Conservation (phyloP, 2,329 filamentous ascomycete genomes). For the Tricladium varicosporioides region DNA sequence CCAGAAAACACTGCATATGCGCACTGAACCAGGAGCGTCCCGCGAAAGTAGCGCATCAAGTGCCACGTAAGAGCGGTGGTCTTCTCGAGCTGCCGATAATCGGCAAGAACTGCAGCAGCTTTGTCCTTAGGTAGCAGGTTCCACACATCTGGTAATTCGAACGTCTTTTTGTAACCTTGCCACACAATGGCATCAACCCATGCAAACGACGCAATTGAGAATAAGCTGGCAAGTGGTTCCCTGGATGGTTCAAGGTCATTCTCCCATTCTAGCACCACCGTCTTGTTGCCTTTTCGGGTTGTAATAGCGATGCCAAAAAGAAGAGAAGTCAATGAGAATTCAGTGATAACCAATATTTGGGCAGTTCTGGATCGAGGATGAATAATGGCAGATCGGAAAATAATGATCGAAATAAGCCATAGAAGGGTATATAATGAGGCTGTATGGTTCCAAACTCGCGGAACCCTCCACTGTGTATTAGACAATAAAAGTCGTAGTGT, state of each 20-base stretch:
- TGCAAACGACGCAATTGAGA: conserved; percentile 82
- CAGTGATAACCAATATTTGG: conserved; percentile 63
- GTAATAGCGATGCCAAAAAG: conserved; percentile 75
- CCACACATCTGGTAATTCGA: conserved; percentile 87
- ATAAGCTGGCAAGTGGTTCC: conserved; percentile 82
- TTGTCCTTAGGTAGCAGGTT: conserved; percentile 88
- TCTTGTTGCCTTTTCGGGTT: conserved; percentile 88
- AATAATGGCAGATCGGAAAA: conserved; percentile 84
- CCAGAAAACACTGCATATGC: conserved; percentile 77
- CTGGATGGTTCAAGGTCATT: conserved; percentile 81
- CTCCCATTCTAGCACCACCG: conserved; percentile 84
- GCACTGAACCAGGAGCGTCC: conserved; percentile 72
- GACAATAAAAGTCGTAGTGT: conserved; percentile 68
- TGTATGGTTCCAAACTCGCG: conserved; percentile 89
- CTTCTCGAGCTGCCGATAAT: conserved; percentile 84
- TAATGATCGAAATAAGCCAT: conserved; percentile 73
- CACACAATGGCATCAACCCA: conserved; percentile 91
- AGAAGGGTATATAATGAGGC: conserved; percentile 77
- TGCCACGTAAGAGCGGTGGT: conserved; percentile 77
- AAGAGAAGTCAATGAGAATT: conserved; percentile 73
- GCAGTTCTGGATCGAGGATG: conserved; percentile 65
- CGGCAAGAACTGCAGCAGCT: conserved; percentile 72
- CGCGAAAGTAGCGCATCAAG: conserved; percentile 80
- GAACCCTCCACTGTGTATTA: conserved; percentile 64
- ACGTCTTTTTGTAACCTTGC: conserved; percentile 80